Evolutionary conservation across 257 asterid genomes (phyloP), one percentile per base, ranked within the genome.

Genomic region (Petrea volubilis): DNA sequence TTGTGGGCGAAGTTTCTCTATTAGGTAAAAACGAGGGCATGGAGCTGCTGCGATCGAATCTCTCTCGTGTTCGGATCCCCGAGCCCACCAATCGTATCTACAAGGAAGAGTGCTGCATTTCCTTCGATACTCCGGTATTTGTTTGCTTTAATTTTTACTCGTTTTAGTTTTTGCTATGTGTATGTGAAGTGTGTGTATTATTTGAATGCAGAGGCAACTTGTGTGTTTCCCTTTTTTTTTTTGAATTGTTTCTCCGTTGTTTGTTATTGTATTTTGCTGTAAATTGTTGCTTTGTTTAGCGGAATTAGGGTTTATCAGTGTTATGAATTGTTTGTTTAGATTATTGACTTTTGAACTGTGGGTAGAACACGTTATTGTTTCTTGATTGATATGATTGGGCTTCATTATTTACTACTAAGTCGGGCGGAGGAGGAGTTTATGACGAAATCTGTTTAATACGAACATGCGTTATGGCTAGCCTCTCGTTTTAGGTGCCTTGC

Each of bases 61-160:
- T 95, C 67, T 74, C 90, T 6, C 92, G 92, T 0, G 99, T 95
- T 66, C 92, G 99, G 49, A 95, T 92, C 59, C 99, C 99, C 15
- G 98, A 88, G 79, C 98, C 98, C 0, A 95, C 98, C 43, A 88
- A 79, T 85, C 98, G 98, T 76, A 84, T 95, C 80, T 95, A 86
- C 90, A 95, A 95, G 79, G 91, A 90, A 0, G 99, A 95, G 59
- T 95, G 99, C 76, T 95, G 99, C 92, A 80, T 95, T 71, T 90
- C 99, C 5, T 95, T 81, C 71, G 97, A 92, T 65, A 85, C 95
- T 50, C 99, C 99, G 92, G 98, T 95, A 85, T 34, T 47, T 70
- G 14, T 56, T 76, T 36, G 14, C 73, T 52, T 60, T 43, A 41
- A 38, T 15, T 27, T 24, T 23, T 56, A 12, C 34, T 8, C 49